Conservation (phyloP, 2,329 filamentous ascomycete genomes). For the Fusarium dlaminii region DNA sequence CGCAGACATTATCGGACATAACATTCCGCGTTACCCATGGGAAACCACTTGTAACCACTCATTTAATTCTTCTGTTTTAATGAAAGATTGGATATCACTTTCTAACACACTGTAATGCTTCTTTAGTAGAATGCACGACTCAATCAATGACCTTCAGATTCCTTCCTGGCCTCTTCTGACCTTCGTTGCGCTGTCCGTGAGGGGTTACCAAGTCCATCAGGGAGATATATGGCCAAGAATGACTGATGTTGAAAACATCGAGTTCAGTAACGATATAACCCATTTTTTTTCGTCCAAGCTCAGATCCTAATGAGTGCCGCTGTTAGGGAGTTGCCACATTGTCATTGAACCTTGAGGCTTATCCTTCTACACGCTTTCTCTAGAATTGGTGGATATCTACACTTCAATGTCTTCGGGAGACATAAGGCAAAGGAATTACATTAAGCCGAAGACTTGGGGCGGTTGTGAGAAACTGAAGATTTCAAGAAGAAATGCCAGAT, state of each 20-base stretch:
- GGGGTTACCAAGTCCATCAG: no score
- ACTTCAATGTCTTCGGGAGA: no score
- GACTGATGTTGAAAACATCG: background rate
- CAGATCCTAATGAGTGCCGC: background rate
- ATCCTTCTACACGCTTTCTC: background rate
- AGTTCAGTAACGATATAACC: background rate
- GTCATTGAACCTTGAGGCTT: background rate
- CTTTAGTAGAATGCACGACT: background rate
- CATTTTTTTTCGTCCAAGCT: no score
- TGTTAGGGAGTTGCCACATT: background rate
- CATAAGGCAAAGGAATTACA: rapidly evolving
- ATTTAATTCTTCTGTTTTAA: background rate
- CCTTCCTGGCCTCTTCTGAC: background rate
- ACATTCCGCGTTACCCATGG: background rate
- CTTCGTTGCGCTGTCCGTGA: background rate
- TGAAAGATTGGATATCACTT: background rate
- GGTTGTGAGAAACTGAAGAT: background rate
- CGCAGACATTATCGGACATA: background rate
- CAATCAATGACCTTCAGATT: background rate
- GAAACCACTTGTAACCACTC: background rate
- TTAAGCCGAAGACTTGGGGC: no score
- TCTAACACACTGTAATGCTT: no score
- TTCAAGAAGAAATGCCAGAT: background rate
- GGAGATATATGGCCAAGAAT: background rate
- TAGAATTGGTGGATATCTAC: background rate